Base-by-base conservation (phyloP, 2,329 filamentous ascomycete genomes). In the Geosmithia morbida region DNA sequence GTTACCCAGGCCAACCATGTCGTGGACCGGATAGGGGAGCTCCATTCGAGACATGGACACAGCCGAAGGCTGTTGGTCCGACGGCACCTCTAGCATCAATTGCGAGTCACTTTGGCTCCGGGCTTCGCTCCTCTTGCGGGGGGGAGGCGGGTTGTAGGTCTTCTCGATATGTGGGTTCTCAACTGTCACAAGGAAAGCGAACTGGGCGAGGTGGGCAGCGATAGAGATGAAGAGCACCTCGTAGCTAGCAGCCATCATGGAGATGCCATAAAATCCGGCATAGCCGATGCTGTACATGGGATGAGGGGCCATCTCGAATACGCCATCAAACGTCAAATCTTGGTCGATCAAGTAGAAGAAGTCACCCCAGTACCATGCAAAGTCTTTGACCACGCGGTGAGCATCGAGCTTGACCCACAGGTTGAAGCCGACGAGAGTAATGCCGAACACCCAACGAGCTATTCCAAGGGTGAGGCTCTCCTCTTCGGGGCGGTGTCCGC, bases 211-310 rank as follows among this genome's bases (percentile, higher is more conserved):
- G 68, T 98, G 92, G 51, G 90, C 92, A 58, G 94, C 68, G 58
- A 98, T 90, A 48, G 92, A 97, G 63, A 97, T 96, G 72, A 94
- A 89, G 45, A 98, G 76, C 49, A 98, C 90, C 59, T 90, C 88
- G 67, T 97, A 97, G 71, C 92, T 98, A 51, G 90, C 90, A 44
- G 88, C 89, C 83, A 98, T 94, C 69, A 96, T 83, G 50, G 90
- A 96, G 60, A 97, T 96, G 56, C 92, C 92, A 62, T 98, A 98
- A 69, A 94, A 98, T 44, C 92, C 92, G 46, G 87, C 88, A 65
- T 98, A 98, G 40, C 92, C 92, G 58, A 97, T 90, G 48, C 89
- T 95, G 68, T 97, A 97, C 90, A 97, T 97, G 52, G 90, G 90
- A 62, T 97, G 92, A 30, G 92, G 92, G 18, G 92, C 92, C 83